These are phyloP conservation scores for Nidula microcarpa DNA, from an alignment of 768 basidiomycete species.

Conservation along the genomic window DNA sequence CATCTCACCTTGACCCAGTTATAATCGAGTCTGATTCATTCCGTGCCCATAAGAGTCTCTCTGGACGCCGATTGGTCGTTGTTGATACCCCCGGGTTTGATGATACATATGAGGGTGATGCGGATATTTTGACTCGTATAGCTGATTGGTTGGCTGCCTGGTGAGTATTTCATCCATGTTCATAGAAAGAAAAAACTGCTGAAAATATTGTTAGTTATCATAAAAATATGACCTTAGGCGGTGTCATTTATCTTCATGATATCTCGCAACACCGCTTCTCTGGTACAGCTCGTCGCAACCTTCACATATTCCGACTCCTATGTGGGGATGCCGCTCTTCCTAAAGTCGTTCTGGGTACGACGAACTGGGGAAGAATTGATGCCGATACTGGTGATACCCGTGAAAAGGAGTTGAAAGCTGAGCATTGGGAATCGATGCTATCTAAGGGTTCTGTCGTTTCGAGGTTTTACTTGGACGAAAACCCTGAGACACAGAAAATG, in stretches of 20 bases:
- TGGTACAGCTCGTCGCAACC: slow-evolving; percentile 5
- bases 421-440: slow-evolving; percentile 37
- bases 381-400: slow-evolving; percentile 21
- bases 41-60: background rate
- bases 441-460: slow-evolving; percentile 30
- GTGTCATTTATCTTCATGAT: slow-evolving; percentile 16
- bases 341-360: slow-evolving; percentile 2
- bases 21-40: background rate
- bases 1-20: background rate
- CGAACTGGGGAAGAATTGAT: slow-evolving; percentile 1
- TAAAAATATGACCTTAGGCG: slow-evolving; percentile 7
- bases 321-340: slow-evolving; percentile 7
- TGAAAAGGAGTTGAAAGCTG: slow-evolving; percentile 27
- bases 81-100: slow-evolving; percentile 19
- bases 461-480: slow-evolving; percentile 15
- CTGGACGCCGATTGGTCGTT: slow-evolving; percentile 8
- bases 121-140: slow-evolving; percentile 12
- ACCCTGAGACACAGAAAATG: slow-evolving; percentile 11
- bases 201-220: slow-evolving; percentile 4
- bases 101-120: slow-evolving; percentile 11
- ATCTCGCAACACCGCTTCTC: slow-evolving; percentile 12
- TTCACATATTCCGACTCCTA: slow-evolving; percentile 10
- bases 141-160: slow-evolving; percentile 9
- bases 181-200: no score
- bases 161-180: background rate